Base-by-base conservation (phyloP, 805 yeast genomes). In the Myxozyma kluyveri region DNA sequence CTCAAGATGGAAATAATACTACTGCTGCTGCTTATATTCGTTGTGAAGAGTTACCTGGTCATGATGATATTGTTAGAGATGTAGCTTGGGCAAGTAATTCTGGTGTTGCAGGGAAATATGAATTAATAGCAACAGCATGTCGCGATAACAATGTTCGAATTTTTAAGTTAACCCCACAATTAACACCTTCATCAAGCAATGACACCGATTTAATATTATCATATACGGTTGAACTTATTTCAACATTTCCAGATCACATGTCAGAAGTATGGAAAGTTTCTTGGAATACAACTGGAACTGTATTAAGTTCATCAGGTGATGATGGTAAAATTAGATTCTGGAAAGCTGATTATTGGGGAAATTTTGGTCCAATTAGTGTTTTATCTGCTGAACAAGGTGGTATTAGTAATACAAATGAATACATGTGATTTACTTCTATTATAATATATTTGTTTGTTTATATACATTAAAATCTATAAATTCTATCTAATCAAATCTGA, bases 231-330 rank as follows among this genome's bases (percentile, higher is more conserved):
- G 86, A 82, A 56, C 72, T 80, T 14, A 65, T 86, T 43, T 84
- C 87, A 42, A 80, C 80, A 60, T 80, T 86, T 57, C 82, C 76
- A 54, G 93, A 86, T 65, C 96, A 88, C 65, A 78, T 80, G 54
- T 84, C 86, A 49, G 96, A 93, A 69, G 96, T 93, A 0, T 93
- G 99, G 99, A 79, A 90, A 36, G 98, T 93, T 1, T 79, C 86
- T 24, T 93, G 99, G 98, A 93, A 93, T 67, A 68, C 84, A 41
- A 88, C 98, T 0, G 98, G 98, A 3, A 88, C 98, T 0, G 83
- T 93, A 3, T 71, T 93, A 56, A 86, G 96, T 60, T 84, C 93
- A 42, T 88, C 97, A 4, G 98, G 99, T 18, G 97, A 90, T 65
- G 98, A 93, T 66, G 97, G 97, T 2, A 82, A 84, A 58, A 83